These are phyloP conservation scores for Ustilago loliicola DNA, from an alignment of 1,284 basidiomycete species.

Conservation along the genomic window DNA sequence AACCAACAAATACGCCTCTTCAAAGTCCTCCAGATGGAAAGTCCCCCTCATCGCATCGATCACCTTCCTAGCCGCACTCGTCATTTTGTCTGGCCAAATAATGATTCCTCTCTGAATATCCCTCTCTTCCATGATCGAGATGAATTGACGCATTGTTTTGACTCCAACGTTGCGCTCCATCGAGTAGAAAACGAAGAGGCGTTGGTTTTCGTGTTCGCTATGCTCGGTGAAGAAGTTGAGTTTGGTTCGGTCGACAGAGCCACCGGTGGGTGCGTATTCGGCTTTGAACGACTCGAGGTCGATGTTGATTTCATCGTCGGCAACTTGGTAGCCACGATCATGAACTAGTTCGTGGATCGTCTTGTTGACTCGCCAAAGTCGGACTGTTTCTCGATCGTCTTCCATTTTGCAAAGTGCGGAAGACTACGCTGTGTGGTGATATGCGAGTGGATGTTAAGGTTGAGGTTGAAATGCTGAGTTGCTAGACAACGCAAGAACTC, in stretches of 20 bases:
- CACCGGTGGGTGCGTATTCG: conserved; percentile 73
- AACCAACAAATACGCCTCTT: conserved; percentile 94
- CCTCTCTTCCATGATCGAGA: conserved; percentile 73
- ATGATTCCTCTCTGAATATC: conserved; percentile 91
- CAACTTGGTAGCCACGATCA: conserved; percentile 86
- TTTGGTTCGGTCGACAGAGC: conserved; percentile 61
- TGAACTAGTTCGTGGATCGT: conserved; percentile 96
- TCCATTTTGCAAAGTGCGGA: conserved; percentile 63
- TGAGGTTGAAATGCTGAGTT: too few species aligned
- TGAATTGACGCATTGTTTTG: conserved; percentile 69
- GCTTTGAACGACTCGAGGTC: conserved; percentile 79
- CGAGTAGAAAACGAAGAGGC: conserved; percentile 92
- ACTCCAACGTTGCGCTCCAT: conserved; percentile 67
- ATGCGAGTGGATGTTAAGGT: not conserved
- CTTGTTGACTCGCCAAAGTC: conserved; percentile 94
- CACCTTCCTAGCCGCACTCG: conserved; percentile 89
- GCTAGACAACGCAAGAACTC: too few species aligned
- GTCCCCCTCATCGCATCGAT: conserved; percentile 74
- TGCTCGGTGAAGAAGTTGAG: conserved; percentile 68
- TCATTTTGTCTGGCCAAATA: conserved; percentile 96
- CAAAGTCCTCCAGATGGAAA: conserved; percentile 94
- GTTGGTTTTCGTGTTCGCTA: conserved; percentile 75
- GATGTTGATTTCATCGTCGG: conserved; percentile 90
- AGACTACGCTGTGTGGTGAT: not conserved
- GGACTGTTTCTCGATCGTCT: conserved; percentile 73